These are phyloP conservation scores for Torulaspora delbrueckii DNA, from an alignment of 805 yeast species.

Conservation along the genomic window DNA sequence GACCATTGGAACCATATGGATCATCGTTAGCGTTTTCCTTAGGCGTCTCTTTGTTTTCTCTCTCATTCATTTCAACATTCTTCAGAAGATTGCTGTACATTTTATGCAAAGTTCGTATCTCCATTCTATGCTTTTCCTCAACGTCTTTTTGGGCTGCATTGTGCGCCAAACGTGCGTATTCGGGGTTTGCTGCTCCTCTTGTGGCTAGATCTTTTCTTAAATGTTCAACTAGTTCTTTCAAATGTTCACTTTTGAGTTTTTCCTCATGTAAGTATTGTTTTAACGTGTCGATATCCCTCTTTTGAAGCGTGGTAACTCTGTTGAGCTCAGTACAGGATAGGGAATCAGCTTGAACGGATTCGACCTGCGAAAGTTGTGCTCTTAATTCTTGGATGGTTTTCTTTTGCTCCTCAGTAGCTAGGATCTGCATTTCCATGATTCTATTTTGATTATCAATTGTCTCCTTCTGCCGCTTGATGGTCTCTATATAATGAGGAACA, in stretches of 20 bases:
- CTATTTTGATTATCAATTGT: background rate
- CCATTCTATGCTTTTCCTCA: background rate
- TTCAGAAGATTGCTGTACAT: background rate
- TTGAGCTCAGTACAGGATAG: background rate
- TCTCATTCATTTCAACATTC: background rate
- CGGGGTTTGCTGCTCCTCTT: background rate
- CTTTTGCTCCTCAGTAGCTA: slow-evolving; percentile 1
- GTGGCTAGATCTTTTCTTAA: background rate
- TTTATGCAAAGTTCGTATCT: background rate
- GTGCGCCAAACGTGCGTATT: background rate
- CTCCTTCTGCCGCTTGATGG: background rate
- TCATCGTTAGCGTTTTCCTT: background rate
- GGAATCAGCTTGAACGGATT: background rate
- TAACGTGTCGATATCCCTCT: slow-evolving; percentile 5
- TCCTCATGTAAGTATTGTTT: slow-evolving; percentile 7
- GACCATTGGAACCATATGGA: background rate
- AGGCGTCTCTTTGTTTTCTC: background rate
- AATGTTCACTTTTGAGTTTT: slow-evolving; percentile 5
- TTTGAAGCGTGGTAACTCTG: slow-evolving; percentile 3
- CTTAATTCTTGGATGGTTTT: background rate
- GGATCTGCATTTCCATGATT: background rate
- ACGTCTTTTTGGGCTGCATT: background rate
- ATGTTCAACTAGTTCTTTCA: background rate
- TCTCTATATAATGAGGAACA: background rate
- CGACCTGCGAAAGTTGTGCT: background rate